Percentiles rank a stretch among this genome's conserved stretches.
Evolutionary conservation across 2,329 filamentous ascomycete species (phyloP).

Genomic region (Xylariaceae sp.): DNA sequence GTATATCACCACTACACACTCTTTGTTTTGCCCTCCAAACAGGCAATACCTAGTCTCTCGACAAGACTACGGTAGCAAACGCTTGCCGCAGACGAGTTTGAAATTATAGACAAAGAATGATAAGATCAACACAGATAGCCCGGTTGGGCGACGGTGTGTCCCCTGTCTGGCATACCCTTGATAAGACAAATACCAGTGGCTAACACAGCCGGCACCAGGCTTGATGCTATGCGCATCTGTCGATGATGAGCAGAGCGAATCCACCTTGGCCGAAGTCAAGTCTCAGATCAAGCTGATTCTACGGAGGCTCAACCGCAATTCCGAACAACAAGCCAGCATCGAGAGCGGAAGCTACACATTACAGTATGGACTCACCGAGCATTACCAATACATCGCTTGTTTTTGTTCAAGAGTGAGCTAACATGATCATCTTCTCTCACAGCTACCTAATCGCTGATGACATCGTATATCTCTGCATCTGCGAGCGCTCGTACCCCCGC

Average conservation of each 20-base stretch:
- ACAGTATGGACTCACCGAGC: slow-evolving; percentile 70
- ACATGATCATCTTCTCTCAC: slow-evolving; percentile 7
- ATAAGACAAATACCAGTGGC: slow-evolving; percentile 23
- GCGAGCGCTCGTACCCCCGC: slow-evolving; percentile 91
- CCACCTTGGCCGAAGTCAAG: slow-evolving; percentile 86
- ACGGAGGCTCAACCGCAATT: slow-evolving; percentile 84
- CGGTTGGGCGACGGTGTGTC: slow-evolving; percentile 78
- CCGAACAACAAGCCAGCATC: slow-evolving; percentile 90
- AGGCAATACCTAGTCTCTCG: not conserved
- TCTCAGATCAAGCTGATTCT: slow-evolving; percentile 89
- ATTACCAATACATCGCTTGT: not conserved
- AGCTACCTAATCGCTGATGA: slow-evolving; percentile 86
- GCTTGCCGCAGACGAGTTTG: not conserved
- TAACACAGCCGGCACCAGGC: slow-evolving; percentile 61
- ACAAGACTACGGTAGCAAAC: not conserved
- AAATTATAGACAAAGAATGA: slow-evolving; percentile 61
- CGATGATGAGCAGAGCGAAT: slow-evolving; percentile 82
- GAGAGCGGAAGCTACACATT: slow-evolving; percentile 83
- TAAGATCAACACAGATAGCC: slow-evolving; percentile 91
- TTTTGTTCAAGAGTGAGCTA: slow-evolving; percentile 6
- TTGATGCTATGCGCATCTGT: slow-evolving; percentile 94
- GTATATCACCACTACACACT: slow-evolving; percentile 29
- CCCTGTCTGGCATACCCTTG: slow-evolving; percentile 20
- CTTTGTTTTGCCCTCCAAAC: slow-evolving; percentile 12
- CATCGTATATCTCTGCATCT: slow-evolving; percentile 92